Base-by-base conservation (phyloP, 306 rosid species). In the Herpetospermum pedunculosum region DNA sequence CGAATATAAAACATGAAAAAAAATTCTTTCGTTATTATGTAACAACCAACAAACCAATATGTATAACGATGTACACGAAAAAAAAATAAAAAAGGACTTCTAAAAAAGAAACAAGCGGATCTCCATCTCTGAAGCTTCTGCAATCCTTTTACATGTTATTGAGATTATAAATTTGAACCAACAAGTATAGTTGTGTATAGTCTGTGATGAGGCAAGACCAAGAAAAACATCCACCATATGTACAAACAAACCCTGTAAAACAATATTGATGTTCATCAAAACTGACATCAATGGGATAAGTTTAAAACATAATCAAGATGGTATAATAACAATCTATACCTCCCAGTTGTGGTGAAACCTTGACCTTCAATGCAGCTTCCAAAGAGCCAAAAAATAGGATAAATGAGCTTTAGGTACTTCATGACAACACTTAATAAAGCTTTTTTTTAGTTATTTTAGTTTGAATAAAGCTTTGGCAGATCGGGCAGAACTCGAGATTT, bases 391-490 rank as follows among this genome's bases (percentile, higher is more conserved):
- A 10, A 38, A 19, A 4, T 37, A 38, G 44, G 44, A 34, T 62
- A 64, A 3, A 21, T 13, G 30, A 64, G n/a, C 2, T 11, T 35
- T 63, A n/a, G n/a, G 48, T 37, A 23, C 19, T 8, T 6, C 12
- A 23, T 43, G 53, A 53, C 12, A 41, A 43, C 30, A 67, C 73
- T 40, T 83, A 90, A 73, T 84, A 92, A 69, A 90, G 96, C 78
- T 79, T 85, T n/a, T n/a, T n/a, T n/a, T n/a, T n/a, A n/a, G n/a
- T n/a, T 76, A 92, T 90, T 87, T 89, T 87, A 35, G 91, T 87
- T 11, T 74, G 74, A 65, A 92, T 88, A 47, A 75, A 23, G 78
- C 87, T 77, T 71, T 92, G 87, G 84, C 96, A 92, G 77, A 92
- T 87, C 59, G 96, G 96, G 80, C 98, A 92, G 40, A 35, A 26